Evolutionary conservation across 352 stramenopile genomes (phyloP), one percentile per base, ranked within the genome.

Genomic region (Pythium guiyangense): DNA sequence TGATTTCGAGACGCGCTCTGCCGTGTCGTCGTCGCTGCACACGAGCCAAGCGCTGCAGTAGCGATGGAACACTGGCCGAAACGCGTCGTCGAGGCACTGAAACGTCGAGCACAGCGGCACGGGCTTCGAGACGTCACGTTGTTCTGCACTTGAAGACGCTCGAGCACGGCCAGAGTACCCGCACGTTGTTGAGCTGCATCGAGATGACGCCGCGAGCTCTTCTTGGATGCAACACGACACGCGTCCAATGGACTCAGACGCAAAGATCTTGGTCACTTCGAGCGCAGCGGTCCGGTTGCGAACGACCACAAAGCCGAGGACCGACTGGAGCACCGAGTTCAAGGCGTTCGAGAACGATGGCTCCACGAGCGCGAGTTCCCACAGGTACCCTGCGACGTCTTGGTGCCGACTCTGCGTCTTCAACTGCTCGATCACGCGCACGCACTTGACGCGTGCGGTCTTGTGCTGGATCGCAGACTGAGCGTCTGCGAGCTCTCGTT

Each of bases 201-300:
- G 20, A 53, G 49, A 17, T 15, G 43, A 27, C 0, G 50, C 44
- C 4, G 49, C 52, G 25, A 66, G 37, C 34, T 71, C 64, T 26
- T 68, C 64, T 29, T 54, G n/a, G 6, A 69, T 52, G 29, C 61
- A 69, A 44, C 65, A 72, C 3, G 60, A 59, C 37, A 72, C 57
- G 51, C 57, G 39, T 2, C 65, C 65, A 25, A 63, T 63, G 6
- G 29, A 20, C 43, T 61, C 27, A 0, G 64, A 44, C 12, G 57
- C 17, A 49, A 69, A 72, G 6, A 40, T 20, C 17, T 56, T 47
- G 8, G 66, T 49, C 8, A 73, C 48, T 6, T 12, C 26, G 17
- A 73, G 20, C 2, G 62, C 66, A 5, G 54, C 27, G 14, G 29
- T 6, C 8, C 66, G 57, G 27, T 66, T 50, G 35, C 27, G 37